These are phyloP conservation scores for Sporobolomyces pararoseus DNA, from an alignment of 768 basidiomycete genomes.

Conservation along the genomic window DNA sequence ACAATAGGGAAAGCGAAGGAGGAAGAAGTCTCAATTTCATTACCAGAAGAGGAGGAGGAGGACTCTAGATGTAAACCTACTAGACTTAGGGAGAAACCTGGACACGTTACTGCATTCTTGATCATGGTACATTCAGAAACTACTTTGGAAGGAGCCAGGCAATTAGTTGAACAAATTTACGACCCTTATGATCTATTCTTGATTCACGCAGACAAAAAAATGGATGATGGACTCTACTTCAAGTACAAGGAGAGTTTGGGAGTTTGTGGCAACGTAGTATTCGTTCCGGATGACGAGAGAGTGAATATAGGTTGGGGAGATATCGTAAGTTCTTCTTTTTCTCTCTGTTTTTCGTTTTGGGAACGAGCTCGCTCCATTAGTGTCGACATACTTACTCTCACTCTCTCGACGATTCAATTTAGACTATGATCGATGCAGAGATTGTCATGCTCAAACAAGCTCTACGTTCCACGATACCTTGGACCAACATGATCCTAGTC, in stretches of 20 bases:
- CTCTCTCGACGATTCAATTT: not conserved
- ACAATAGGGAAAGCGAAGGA: not conserved
- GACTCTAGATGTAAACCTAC: not conserved
- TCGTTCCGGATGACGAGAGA: slow-evolving; percentile 12
- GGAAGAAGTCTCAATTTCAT: not conserved
- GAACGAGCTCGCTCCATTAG: no score
- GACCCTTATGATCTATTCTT: slow-evolving; percentile 12
- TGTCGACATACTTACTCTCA: no score
- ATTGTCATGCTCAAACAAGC: slow-evolving; percentile 6
- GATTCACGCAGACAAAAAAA: slow-evolving; percentile 11
- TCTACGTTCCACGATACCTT: not conserved
- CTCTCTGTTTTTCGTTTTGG: not conserved
- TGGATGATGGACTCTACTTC: not conserved
- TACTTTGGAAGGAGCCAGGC: slow-evolving; percentile 8
- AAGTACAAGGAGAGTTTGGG: not conserved
- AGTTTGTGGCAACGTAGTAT: not conserved
- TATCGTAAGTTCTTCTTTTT: slow-evolving; percentile 4
- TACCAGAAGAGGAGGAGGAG: not conserved
- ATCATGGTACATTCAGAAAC: slow-evolving; percentile 3
- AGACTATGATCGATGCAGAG: slow-evolving; percentile 16
- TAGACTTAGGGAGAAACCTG: not conserved
- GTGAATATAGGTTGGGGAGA: slow-evolving; percentile 9
- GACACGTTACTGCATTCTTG: slow-evolving; percentile 5
- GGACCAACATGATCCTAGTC: slow-evolving; percentile 14
- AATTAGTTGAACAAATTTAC: slow-evolving; percentile 7